Base-by-base conservation (phyloP, 2,329 filamentous ascomycete genomes). In the Diaporthe caulivora region DNA sequence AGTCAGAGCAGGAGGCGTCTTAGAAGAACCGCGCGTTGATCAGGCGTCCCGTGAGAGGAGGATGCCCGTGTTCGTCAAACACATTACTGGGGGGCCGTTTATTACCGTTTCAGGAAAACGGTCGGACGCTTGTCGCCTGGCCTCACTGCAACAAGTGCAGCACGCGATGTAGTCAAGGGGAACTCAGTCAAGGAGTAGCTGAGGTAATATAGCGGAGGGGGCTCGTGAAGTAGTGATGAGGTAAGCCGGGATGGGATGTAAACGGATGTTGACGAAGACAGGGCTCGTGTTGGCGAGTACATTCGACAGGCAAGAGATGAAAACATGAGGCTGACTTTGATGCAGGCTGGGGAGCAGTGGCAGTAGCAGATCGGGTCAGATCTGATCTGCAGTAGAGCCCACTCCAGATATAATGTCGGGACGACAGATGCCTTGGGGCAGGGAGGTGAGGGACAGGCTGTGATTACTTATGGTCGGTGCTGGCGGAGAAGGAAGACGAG, bases 121-220 rank as follows among this genome's bases (percentile, higher is more conserved):
- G 60, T 40, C 68, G 60, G 71, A 51, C 71, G 72, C 74, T 71
- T 67, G 74, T 55, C 69, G 62, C 62, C 29, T 67, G 47, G 47
- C 47, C 62, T 67, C 53, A 53, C 72, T 64, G 70, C 34, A 65
- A 60, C 26, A 37, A 62, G 40, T 71, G 68, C 31, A 60, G 47
- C 15, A 58, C 34, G 53, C 24, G 31, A 40, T 24, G 40, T 18
- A 31, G 21, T 58, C 47, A 31, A 71, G 47, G 49, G 24, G 24
- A 15, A 11, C n/a, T 29, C 13, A 34, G 37, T 40, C 37, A 40
- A 53, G 26, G 24, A 53, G 29, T 18, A 62, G 69, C 69, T 71
- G 67, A 54, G 64, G 67, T 53, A 65, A 57, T 71, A 57, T 64
- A 18, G 21, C 8, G 37, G 54, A 31, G 24, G 18, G 49, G n/a